Conservation (phyloP, 164 flowering plant species). For the Cinnamomum micranthum region DNA sequence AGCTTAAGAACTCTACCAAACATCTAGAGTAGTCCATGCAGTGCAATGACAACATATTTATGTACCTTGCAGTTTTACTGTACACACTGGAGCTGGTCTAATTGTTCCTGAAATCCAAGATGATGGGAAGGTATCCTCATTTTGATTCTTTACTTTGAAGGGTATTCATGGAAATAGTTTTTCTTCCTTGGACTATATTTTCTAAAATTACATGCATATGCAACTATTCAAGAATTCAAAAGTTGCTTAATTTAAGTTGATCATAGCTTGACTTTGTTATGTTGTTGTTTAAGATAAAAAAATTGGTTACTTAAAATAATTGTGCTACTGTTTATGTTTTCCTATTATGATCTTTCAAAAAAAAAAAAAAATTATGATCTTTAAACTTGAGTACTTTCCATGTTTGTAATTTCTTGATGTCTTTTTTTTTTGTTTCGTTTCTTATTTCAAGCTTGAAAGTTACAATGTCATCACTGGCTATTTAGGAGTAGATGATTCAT, state of each 20-base stretch:
- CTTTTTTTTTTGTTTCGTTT: background rate
- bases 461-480: too few relatives aligned
- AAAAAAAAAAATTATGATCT: too few relatives aligned
- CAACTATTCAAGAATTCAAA: too few relatives aligned
- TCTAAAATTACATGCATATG: background rate
- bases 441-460: too few relatives aligned
- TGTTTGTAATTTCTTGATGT: too few relatives aligned
- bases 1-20: too few relatives aligned
- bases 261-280: too few relatives aligned
- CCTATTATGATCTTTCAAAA: too few relatives aligned
- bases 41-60: slow-evolving; percentile 2
- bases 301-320: background rate
- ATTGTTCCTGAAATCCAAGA: slow-evolving; percentile 89
- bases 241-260: too few relatives aligned
- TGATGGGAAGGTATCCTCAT: slow-evolving; percentile 64
- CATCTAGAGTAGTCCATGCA: background rate
- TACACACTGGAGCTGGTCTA: slow-evolving; percentile 96
- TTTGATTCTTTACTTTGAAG: background rate
- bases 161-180: background rate
- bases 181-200: background rate
- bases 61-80: slow-evolving; percentile 59
- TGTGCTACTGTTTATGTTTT: too few relatives aligned
- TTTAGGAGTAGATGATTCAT: background rate
- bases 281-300: background rate
- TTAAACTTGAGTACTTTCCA: too few relatives aligned